A percentile compares a stretch with the other conserved stretches of the same genome.
These are phyloP conservation scores for Kluyveromyces sp. DNA, from an alignment of 1,139 yeast genomes.

Conservation along the genomic window DNA sequence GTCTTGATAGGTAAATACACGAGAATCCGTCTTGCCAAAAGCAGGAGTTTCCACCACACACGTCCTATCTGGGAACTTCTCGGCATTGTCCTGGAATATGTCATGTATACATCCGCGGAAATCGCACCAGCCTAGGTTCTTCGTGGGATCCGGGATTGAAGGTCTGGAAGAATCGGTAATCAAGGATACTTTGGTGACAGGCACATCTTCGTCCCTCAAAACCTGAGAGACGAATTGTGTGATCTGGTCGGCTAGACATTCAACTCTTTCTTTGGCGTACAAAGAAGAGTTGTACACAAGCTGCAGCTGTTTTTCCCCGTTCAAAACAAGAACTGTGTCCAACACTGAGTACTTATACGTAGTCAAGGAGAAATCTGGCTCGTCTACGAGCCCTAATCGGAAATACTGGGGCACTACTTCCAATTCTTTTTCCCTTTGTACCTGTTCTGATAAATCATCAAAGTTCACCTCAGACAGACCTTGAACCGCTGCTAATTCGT, in stretches of 20 bases:
- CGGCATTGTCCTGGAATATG: slow-evolving; percentile 81
- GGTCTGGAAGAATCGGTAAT: slow-evolving; percentile 55
- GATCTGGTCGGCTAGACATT: slow-evolving; percentile 67
- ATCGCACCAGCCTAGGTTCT: slow-evolving; percentile 81
- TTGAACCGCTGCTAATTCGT: slow-evolving; percentile 36
- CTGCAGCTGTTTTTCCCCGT: slow-evolving; percentile 15
- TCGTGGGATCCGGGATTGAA: slow-evolving; percentile 79
- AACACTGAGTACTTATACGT: slow-evolving; percentile 25
- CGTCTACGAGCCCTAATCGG: slow-evolving; percentile 28
- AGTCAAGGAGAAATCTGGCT: slow-evolving; percentile 15
- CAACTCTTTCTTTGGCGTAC: slow-evolving; percentile 63
- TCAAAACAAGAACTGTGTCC: slow-evolving; percentile 25
- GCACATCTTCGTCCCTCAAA: slow-evolving; percentile 33
- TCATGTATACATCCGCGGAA: slow-evolving; percentile 96
- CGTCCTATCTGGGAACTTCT: slow-evolving; percentile 69
- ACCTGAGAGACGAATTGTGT: slow-evolving; percentile 42
- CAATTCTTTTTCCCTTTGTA: slow-evolving; percentile 43
- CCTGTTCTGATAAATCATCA: slow-evolving; percentile 47
- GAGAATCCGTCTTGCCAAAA: slow-evolving; percentile 48
- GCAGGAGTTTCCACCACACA: slow-evolving; percentile 89
- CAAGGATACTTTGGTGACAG: slow-evolving; percentile 58
- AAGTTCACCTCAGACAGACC: slow-evolving; percentile 45
- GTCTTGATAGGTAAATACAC: slow-evolving; percentile 75
- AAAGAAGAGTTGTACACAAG: slow-evolving; percentile 63
- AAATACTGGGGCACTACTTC: slow-evolving; percentile 60